phyloP scores from a whole-genome alignment of 140 eudicot genomes.

The Oenanthe javanica region DNA sequence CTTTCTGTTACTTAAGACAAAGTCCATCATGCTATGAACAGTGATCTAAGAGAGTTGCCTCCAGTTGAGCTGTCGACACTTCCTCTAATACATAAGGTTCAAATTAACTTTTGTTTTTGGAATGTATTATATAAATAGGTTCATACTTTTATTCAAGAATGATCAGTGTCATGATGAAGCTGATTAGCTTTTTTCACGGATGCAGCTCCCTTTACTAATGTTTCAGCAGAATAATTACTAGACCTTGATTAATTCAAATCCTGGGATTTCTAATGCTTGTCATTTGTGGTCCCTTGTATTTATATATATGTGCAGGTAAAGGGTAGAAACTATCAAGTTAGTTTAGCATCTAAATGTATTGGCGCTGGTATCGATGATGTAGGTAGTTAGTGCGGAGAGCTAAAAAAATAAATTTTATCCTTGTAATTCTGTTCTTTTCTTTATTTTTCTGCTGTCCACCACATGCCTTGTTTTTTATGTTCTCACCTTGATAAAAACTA shows the following conservation, averaged over 20 bases:
- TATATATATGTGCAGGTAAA: background rate
- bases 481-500: background rate
- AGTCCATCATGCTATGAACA: slow-evolving; percentile 49
- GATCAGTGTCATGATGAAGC: background rate
- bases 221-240: background rate
- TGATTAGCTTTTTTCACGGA: background rate
- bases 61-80: slow-evolving; percentile 87
- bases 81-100: slow-evolving; percentile 76
- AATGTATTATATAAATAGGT: background rate
- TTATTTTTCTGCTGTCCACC: background rate
- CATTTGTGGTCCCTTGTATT: background rate
- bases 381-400: background rate
- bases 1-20: slow-evolving; percentile 50
- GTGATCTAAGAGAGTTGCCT: slow-evolving; percentile 83
- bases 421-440: too few relatives aligned
- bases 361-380: background rate
- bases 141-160: too few relatives aligned
- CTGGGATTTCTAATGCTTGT: background rate
- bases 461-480: background rate
- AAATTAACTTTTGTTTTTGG: background rate
- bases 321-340: background rate
- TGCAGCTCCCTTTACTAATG: background rate
- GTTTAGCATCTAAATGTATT: background rate
- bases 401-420: too few relatives aligned
- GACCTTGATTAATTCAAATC: background rate